Conservation (phyloP, 2,329 filamentous ascomycete genomes). For the Paramyrothecium sp. region DNA sequence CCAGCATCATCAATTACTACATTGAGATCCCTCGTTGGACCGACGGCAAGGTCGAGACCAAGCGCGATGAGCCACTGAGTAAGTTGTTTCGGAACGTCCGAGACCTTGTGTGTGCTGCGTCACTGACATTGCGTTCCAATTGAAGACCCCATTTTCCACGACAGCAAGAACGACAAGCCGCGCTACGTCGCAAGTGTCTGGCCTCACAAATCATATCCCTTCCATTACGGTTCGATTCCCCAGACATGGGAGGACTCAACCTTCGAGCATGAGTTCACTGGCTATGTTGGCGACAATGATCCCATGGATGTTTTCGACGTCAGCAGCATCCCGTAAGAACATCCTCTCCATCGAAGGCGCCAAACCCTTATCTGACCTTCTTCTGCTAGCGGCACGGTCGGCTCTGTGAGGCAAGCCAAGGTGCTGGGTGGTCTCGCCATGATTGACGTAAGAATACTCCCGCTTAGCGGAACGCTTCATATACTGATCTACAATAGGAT, state of each 20-base stretch:
- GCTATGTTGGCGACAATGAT: slow-evolving; percentile 37
- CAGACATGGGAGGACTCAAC: slow-evolving; percentile 45
- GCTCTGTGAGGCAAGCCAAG: slow-evolving; percentile 41
- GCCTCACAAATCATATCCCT: slow-evolving; percentile 42
- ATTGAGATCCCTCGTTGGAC: slow-evolving; percentile 42
- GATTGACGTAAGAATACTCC: slow-evolving; percentile 26
- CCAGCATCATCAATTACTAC: slow-evolving; percentile 34
- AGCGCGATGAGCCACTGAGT: slow-evolving; percentile 37
- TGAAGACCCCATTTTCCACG: slow-evolving; percentile 38
- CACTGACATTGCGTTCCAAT: neutral
- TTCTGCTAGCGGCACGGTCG: slow-evolving; percentile 25
- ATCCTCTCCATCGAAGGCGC: too few relatives aligned
- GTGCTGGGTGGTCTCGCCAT: slow-evolving; percentile 37
- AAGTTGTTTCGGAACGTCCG: slow-evolving; percentile 1
- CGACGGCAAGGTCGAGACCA: slow-evolving; percentile 37
- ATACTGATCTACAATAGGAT: slow-evolving; percentile 5
- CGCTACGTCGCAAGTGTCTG: slow-evolving; percentile 40
- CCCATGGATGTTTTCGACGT: slow-evolving; percentile 41
- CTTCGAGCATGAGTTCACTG: slow-evolving; percentile 35
- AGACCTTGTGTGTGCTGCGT: neutral
- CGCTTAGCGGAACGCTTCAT: slow-evolving; percentile 2
- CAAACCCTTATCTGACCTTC: neutral
- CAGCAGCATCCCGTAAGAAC: slow-evolving; percentile 25
- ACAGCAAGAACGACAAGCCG: slow-evolving; percentile 31
- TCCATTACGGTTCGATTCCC: slow-evolving; percentile 41